These are phyloP conservation scores for Starmerella powellii DNA, from an alignment of 805 yeast genomes.

Conservation along the genomic window DNA sequence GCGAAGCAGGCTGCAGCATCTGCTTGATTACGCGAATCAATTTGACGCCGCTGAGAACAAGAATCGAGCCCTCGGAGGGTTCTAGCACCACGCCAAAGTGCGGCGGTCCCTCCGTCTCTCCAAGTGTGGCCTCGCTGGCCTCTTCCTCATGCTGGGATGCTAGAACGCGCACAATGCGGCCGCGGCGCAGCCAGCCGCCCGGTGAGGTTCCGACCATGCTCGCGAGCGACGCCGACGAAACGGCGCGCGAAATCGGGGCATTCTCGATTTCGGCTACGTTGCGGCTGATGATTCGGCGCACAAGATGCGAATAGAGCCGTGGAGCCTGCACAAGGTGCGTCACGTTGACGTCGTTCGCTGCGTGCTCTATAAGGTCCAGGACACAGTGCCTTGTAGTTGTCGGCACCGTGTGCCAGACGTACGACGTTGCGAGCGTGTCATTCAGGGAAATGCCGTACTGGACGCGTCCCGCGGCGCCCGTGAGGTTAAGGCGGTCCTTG, in stretches of 20 bases:
- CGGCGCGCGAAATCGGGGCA: slow-evolving; percentile 16
- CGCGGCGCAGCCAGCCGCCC: slow-evolving; percentile 11
- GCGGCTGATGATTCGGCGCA: slow-evolving; percentile 16
- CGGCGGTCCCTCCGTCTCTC: not conserved
- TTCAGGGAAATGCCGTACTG: slow-evolving; percentile 19
- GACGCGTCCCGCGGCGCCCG: slow-evolving; percentile 6
- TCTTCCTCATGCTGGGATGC: not conserved
- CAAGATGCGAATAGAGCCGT: slow-evolving; percentile 12
- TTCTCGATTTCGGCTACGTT: slow-evolving; percentile 16
- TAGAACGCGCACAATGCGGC: slow-evolving; percentile 9
- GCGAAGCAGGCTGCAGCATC: slow-evolving; percentile 13
- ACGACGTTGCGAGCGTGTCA: slow-evolving; percentile 18
- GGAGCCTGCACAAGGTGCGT: slow-evolving; percentile 12
- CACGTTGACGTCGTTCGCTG: slow-evolving; percentile 15
- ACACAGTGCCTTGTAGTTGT: slow-evolving; percentile 17
- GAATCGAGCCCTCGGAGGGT: slow-evolving; percentile 11
- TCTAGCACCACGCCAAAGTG: slow-evolving; percentile 19
- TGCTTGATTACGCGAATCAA: slow-evolving; percentile 5
- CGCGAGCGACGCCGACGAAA: slow-evolving; percentile 13
- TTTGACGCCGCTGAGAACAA: slow-evolving; percentile 13
- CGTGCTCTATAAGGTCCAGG: slow-evolving; percentile 20
- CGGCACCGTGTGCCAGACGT: slow-evolving; percentile 20
- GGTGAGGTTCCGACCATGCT: slow-evolving; percentile 5
- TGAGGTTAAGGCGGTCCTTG: slow-evolving; percentile 14
- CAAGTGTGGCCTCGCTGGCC: not conserved